Base-by-base conservation (phyloP, 148 eudicot species). In the Cornus suecica region DNA sequence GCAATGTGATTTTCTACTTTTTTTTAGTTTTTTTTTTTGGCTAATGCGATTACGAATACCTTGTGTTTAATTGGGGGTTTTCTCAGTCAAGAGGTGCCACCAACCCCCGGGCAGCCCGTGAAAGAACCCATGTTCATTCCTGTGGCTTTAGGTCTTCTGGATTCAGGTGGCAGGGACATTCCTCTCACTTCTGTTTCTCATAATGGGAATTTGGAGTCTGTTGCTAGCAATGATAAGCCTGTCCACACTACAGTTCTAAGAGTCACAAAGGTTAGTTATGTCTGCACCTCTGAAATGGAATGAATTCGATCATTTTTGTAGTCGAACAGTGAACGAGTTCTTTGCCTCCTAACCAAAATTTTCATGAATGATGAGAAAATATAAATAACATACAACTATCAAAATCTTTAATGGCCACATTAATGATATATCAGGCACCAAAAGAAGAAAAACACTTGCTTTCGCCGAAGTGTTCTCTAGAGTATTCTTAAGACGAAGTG, bases 41-140 rank as follows among this genome's bases (percentile, higher is more conserved):
- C 8, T 8, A 2, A 10, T 77, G 62, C 22, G 11, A 29, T 71
- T n/a, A 22, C 63, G 48, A 80, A 27, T 71, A 22, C 42, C 27
- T 26, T 71, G 34, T 65, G 68, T 25, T 71, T 71, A 61, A 32
- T 68, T 65, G 52, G 58, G n/a, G 16, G 32, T 48, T 79, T 68
- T 67, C 70, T 42, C 85, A 95, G 99, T 79, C 99, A 95, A 88
- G 97, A 93, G 69, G 89, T 95, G 66, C 97, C 99, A 16, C 81
- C 91, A 32, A 95, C 99, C 75, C 97, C 99, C 5, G 97, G 99
- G 34, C 99, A 96, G 82, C 84, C 84, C 0, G 77, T 75, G n/a
- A 96, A 96, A 84, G 97, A 96, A 79, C 97, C 98, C 68, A 96
- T 93, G 97, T 96, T 93, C 70, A 93, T 96, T 80, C 99, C 99